Evolutionary conservation across 306 rosid species (phyloP), one percentile per base, ranked within the genome.

Genomic region (Mimosa pudica): DNA sequence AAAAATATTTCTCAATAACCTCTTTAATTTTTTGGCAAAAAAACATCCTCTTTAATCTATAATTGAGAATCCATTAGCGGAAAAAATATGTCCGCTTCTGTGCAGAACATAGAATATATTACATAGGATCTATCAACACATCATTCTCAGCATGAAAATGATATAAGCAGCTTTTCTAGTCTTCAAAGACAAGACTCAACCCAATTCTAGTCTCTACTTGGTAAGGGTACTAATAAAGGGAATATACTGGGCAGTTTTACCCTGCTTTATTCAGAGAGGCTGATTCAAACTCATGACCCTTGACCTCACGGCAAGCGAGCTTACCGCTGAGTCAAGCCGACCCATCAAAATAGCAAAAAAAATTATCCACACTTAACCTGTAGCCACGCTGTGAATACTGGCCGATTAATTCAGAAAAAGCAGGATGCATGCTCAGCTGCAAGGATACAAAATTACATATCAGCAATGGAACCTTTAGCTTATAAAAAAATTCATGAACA

Each of bases 351-450:
- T 36, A 45, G 48, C 0, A 69, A 36, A 69, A 70, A 70, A n/a
- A 45, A 18, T 10, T 44, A 24, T 44, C 11, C 57, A 69, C 54
- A 46, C 55, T 46, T 83, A 74, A 95, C 98, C 98, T 92, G 94
- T 91, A 92, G 77, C 96, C 90, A 77, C 81, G 92, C 72, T 87
- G 91, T 73, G 96, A 91, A 84, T 92, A 90, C 76, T 91, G 92
- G 51, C 89, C 83, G 17, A 84, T 69, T 88, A 95, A 83, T 81
- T 91, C 96, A 75, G 85, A 80, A 85, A 95, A 95, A 51, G 98
- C 95, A 67, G 97, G 96, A 77, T 87, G 93, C 86, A 72, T 78
- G 83, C 88, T 88, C 82, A 95, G 83, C 98, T 95, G 92, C 90
- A 87, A 86, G 73, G 71, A 84, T 75, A 81, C 71, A 10, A 65